Evolutionary conservation across 1,284 basidiomycete species (phyloP), one percentile per base, ranked within the genome.

Genomic region (Microbotryomycetes sp.): DNA sequence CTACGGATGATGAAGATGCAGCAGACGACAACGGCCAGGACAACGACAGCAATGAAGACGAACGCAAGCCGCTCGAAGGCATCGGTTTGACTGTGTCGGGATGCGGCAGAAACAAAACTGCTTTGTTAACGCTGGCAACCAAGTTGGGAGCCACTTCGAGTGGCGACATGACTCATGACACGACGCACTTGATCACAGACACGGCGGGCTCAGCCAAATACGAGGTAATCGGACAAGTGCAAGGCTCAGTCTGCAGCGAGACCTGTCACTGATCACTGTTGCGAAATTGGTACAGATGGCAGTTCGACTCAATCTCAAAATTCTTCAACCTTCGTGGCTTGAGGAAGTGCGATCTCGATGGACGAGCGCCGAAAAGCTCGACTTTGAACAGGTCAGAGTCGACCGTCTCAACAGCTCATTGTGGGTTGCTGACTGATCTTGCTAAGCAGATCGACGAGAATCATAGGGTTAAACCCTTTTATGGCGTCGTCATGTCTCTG

Each of bases 151-250:
- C 87, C 16, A 77, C 78, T 28, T 79, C 82, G 49, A 79, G 81
- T 9, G 80, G 76, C 23, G 84, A 86, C 59, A 84, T 92, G 58
- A 90, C 87, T 0, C 86, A 88, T 73, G 81, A 80, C 55, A 86
- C 88, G 29, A 91, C 89, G 0, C 88, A 92, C 75, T 80, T 92
- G 42, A 78, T 92, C 50, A 86, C 88, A 1, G 78, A 77, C 29
- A 77, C 77, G 19, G 83, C 86, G 64, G 86, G 86, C 6, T 84
- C 87, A 26, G 80, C 84, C n/a, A 92, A 92, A 73, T 91, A 91
- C 72, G 77, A 73, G 73, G 87, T 82, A 47, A n/a, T 1, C 2
- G 3, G 23, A 26, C 50, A 28, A 23, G 42, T 12, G 16, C 1
- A 22, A 23, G 47, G 28, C 15, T 15, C 14, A 49, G 9, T 15